Evolutionary conservation across 768 basidiomycete genomes (phyloP), one percentile per base, ranked within the genome.

Genomic region (Collybiopsis luxurians): DNA sequence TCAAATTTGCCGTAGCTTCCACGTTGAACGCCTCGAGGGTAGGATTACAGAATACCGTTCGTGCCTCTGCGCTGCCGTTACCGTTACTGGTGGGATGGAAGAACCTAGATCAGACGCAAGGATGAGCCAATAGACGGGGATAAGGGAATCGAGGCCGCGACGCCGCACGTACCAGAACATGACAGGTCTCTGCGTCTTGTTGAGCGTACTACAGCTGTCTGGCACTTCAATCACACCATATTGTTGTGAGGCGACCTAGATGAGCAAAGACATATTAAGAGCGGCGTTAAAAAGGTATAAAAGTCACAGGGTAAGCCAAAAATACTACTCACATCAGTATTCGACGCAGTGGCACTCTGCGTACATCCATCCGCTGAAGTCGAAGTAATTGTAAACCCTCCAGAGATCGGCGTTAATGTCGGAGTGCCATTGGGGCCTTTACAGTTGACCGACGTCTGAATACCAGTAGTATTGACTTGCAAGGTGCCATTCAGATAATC

Each of bases 21-120:
- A 86, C 76, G 54, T 75, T 65, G 59, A 73, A 77, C 1, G 75
- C 64, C 3, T 68, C 58, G 46, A 89, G 78, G 2, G 66, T 71
- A 3, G 87, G 86, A 11, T 67, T 60, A 63, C 87, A 89, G 59
- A 88, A 86, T 6, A 87, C 75, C 2, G 76, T 75, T 52, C 75
- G 72, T 0, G 76, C 79, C 57, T 82, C 72, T 12, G 71, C 66
- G 47, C 64, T 62, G 3, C 53, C 53, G 43, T 73, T 65, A n/a
- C n/a, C n/a, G n/a, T n/a, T n/a, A n/a, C n/a, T n/a, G 17, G 60
- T 49, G 30, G 59, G 56, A 53, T 79, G 72, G 65, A 76, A 86
- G 65, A 66, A 77, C 76, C 76, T 66, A 50, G 30, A 24, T n/a
- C 13, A 49, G 10, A 43, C 12, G n/a, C 3, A 24, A 9, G 19